Percentiles rank a stretch among this genome's conserved stretches.
Evolutionary conservation across 2,329 filamentous ascomycete genomes (phyloP).

Genomic region (Aspergillus calidoustus): DNA sequence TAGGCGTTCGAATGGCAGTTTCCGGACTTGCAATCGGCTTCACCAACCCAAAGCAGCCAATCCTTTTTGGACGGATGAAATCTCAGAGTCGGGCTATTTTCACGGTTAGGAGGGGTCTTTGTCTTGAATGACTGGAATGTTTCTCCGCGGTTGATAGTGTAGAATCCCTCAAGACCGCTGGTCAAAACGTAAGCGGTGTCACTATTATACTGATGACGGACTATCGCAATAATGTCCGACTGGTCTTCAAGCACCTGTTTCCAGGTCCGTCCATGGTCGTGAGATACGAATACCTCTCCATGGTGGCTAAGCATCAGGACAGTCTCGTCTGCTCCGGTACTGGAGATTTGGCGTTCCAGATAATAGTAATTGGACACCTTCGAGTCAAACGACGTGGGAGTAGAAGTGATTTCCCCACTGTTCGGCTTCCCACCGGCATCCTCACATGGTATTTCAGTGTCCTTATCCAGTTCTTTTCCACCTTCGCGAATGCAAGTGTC

Average conservation of each 20-base stretch:
- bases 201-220: slow-evolving; percentile 79
- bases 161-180: slow-evolving; percentile 68
- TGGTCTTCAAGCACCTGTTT: slow-evolving; percentile 67
- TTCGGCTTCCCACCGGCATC: slow-evolving; percentile 61
- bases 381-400: slow-evolving; percentile 65
- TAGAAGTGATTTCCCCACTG: slow-evolving; percentile 67
- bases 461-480: slow-evolving; percentile 70
- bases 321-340: slow-evolving; percentile 72
- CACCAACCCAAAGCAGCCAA: slow-evolving; percentile 90
- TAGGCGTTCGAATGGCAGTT: slow-evolving; percentile 77
- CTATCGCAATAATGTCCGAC: slow-evolving; percentile 69
- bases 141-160: slow-evolving; percentile 78
- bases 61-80: slow-evolving; percentile 88
- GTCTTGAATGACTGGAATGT: slow-evolving; percentile 75
- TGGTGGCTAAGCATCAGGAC: slow-evolving; percentile 64
- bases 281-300: slow-evolving; percentile 71
- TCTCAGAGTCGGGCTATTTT: slow-evolving; percentile 59
- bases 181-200: slow-evolving; percentile 89
- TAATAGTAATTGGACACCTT: slow-evolving; percentile 67
- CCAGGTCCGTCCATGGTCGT: slow-evolving; percentile 91
- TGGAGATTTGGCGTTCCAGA: slow-evolving; percentile 74
- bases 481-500: slow-evolving; percentile 69
- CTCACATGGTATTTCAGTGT: slow-evolving; percentile 76
- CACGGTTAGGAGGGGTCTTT: slow-evolving; percentile 62
- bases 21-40: slow-evolving; percentile 66